Evolutionary conservation across 805 yeast species (phyloP).

Genomic region (Wickerhamiella vanderwaltii): DNA sequence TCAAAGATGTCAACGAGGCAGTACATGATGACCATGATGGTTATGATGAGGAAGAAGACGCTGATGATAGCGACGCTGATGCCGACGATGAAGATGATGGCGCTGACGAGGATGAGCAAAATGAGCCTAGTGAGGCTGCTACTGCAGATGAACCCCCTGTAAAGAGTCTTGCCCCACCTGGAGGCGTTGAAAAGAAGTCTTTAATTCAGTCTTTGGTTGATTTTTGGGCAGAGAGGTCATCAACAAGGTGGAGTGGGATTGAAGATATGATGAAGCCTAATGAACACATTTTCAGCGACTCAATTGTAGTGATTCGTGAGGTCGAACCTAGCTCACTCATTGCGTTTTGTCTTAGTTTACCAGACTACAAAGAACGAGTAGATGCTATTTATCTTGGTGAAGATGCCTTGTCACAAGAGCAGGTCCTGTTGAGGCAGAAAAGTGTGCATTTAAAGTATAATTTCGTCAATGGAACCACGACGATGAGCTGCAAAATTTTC

Average conservation of each 20-base stretch:
- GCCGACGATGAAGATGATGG: constrained; percentile 8
- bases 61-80: constrained; percentile 9
- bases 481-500: constrained; percentile 82
- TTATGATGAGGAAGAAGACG: constrained; percentile 11
- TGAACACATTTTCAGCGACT: constrained; percentile 88
- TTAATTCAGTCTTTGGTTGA: constrained; percentile 71
- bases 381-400: constrained; percentile 27
- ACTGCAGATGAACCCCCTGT: background rate
- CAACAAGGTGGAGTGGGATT: constrained; percentile 87
- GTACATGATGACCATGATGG: constrained; percentile 29
- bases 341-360: constrained; percentile 79
- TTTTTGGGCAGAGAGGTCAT: constrained; percentile 97
- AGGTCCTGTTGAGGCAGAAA: constrained; percentile 62
- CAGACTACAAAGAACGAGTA: constrained; percentile 65
- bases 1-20: constrained; percentile 78
- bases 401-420: constrained; percentile 36
- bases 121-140: constrained; percentile 7
- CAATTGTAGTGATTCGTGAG: constrained; percentile 85
- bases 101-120: constrained; percentile 2
- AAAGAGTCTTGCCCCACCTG: background rate
- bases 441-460: constrained; percentile 89
- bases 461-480: constrained; percentile 72
- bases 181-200: constrained; percentile 54
- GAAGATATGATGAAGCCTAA: constrained; percentile 66
- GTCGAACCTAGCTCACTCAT: constrained; percentile 93